phyloP scores from a whole-genome alignment of 2,329 filamentous ascomycete genomes.

The Ophiosphaerella narmari region DNA sequence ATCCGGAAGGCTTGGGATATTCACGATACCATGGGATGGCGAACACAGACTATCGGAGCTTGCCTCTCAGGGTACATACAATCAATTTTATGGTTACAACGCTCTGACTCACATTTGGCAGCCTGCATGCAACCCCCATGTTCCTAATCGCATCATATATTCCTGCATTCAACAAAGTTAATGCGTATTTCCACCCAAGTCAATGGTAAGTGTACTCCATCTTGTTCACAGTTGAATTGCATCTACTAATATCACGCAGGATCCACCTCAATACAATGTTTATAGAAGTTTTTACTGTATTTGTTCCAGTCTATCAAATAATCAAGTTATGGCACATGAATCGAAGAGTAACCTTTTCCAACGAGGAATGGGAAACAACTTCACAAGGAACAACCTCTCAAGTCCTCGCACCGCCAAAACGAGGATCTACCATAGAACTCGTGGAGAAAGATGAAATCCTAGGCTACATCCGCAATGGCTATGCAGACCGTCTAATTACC shows the following conservation, averaged over 20 bases:
- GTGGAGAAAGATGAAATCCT: conserved; percentile 6
- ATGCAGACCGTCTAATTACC: conserved; percentile 11
- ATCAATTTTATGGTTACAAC: background rate
- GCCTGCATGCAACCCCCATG: conserved; percentile 25
- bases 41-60: conserved; percentile 21
- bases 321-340: conserved; percentile 10
- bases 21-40: conserved; percentile 21
- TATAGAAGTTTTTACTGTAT: conserved; percentile 20
- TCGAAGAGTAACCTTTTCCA: conserved; percentile 1
- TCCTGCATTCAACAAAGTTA: conserved; percentile 16
- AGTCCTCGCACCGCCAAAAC: background rate
- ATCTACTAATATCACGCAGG: conserved; percentile 6
- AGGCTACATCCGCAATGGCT: background rate
- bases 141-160: conserved; percentile 22
- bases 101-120: conserved; percentile 1
- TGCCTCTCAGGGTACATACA: conserved; percentile 19
- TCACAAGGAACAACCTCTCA: conserved; percentile 4
- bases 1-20: conserved; percentile 20
- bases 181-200: conserved; percentile 19
- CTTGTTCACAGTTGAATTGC: background rate
- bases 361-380: conserved; percentile 2
- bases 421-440: conserved; percentile 9
- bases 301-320: conserved; percentile 21
- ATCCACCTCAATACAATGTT: conserved; percentile 23
- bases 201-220: conserved; percentile 13